phyloP scores from a whole-genome alignment of 768 basidiomycete species.

The Lentinula boryana region DNA sequence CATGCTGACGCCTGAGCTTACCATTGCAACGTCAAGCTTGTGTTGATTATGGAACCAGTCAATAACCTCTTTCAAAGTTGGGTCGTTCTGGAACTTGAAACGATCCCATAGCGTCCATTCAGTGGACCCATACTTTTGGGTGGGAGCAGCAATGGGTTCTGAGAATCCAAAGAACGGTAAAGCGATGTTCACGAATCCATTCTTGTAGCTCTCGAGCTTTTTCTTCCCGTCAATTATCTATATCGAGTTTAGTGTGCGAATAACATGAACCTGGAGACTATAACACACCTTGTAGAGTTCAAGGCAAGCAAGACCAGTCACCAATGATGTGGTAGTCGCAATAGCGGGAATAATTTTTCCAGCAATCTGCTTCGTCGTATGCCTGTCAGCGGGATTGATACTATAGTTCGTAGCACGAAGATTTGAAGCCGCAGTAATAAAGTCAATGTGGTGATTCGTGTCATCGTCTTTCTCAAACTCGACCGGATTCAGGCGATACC shows the following conservation, averaged over 20 bases:
- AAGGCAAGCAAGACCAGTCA: constrained; percentile 92
- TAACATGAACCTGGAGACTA: background rate
- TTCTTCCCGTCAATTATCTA: constrained; percentile 95
- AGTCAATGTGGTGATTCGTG: constrained; percentile 96
- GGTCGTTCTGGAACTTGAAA: constrained; percentile 87
- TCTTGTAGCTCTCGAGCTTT: constrained; percentile 94
- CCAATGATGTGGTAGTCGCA: constrained; percentile 94
- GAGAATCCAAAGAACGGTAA: constrained; percentile 99
- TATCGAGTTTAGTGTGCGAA: background rate
- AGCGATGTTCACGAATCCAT: constrained; percentile 96
- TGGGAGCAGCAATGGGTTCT: constrained; percentile 87
- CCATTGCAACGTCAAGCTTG: constrained; percentile 88
- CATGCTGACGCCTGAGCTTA: constrained; percentile 97
- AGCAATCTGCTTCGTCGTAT: constrained; percentile 95
- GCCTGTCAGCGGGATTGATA: constrained; percentile 80
- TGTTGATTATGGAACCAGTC: constrained; percentile 81
- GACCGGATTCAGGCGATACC: constrained; percentile 92
- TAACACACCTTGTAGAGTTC: constrained; percentile 88
- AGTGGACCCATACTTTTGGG: constrained; percentile 79
- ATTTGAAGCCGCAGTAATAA: constrained; percentile 97
- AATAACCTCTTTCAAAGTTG: constrained; percentile 81
- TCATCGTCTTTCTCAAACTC: constrained; percentile 99
- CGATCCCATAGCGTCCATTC: constrained; percentile 99
- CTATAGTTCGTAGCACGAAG: constrained; percentile 93
- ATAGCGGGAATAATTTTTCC: constrained; percentile 99